These are phyloP conservation scores for Cladophialophora yegresii DNA, from an alignment of 2,329 filamentous ascomycete genomes.

Conservation along the genomic window DNA sequence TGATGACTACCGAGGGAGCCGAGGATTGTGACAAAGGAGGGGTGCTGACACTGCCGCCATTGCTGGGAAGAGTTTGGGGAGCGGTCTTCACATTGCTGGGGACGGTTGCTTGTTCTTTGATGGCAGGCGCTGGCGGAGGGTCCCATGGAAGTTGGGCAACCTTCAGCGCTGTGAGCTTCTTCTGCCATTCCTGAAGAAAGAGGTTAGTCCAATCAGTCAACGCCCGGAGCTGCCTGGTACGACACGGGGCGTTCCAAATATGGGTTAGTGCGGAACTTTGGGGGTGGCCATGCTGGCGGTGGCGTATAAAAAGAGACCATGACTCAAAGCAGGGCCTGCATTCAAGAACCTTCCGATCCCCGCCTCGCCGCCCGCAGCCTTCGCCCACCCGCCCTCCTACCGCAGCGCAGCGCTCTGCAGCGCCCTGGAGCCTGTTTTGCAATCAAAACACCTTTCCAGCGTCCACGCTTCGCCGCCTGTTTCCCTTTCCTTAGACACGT, in stretches of 20 bases:
- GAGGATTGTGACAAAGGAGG: conserved; percentile 41
- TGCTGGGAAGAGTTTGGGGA: conserved; percentile 33
- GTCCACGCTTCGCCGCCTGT: neutral
- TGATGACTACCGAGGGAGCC: conserved; percentile 28
- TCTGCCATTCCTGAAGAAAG: conserved; percentile 77
- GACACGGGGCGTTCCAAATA: conserved; percentile 17
- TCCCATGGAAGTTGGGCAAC: conserved; percentile 96
- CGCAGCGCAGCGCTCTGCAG: conserved; percentile 6
- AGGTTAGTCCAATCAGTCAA: conserved; percentile 2
- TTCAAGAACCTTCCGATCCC: conserved; percentile 36
- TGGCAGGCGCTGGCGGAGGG: conserved; percentile 69
- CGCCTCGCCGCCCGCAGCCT: conserved; percentile 20
- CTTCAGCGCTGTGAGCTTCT: conserved; percentile 79
- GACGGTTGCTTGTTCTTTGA: conserved; percentile 45
- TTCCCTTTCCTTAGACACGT: neutral
- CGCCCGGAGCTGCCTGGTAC: neutral
- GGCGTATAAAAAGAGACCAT: conserved; percentile 37
- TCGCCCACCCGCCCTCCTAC: conserved; percentile 24
- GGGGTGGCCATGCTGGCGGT: conserved; percentile 8
- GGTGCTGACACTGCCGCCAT: conserved; percentile 39
- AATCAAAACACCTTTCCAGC: neutral
- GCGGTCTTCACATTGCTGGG: conserved; percentile 42
- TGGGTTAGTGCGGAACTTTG: conserved; percentile 22
- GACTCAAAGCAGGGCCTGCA: conserved; percentile 32
- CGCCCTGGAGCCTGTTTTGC: neutral